Evolutionary conservation across 2,329 filamentous ascomycete genomes (phyloP).

Genomic region (Madurella fahalii): DNA sequence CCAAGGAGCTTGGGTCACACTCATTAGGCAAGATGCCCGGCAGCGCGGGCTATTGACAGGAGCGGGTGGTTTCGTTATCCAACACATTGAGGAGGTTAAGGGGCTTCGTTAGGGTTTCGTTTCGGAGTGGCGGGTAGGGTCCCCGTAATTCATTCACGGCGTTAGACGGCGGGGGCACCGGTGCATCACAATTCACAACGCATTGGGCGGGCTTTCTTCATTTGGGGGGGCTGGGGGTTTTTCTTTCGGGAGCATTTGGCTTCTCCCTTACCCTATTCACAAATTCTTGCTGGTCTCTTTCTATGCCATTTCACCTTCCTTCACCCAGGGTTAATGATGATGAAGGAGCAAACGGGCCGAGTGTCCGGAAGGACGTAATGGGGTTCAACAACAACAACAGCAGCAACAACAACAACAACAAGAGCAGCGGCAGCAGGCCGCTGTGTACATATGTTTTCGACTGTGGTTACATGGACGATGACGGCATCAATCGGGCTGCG

Average conservation of each 20-base stretch:
- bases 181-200: not conserved
- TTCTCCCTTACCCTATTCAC: not conserved
- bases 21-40: slow-evolving; percentile 55
- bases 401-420: no score
- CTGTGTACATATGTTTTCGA: not conserved
- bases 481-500: not conserved
- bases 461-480: not conserved
- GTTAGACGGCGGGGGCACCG: not conserved
- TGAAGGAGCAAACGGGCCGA: not conserved
- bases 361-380: not conserved
- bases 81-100: not conserved
- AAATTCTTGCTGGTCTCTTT: not conserved
- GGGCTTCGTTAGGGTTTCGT: not conserved
- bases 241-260: not conserved
- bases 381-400: not conserved
- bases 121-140: not conserved
- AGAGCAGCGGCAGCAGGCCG: not conserved
- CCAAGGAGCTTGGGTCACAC: slow-evolving; percentile 42
- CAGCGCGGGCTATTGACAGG: slow-evolving; percentile 46
- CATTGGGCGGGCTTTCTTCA: not conserved
- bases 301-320: not conserved
- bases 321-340: not conserved
- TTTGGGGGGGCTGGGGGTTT: not conserved
- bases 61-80: not conserved
- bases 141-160: not conserved